Evolutionary conservation across 2,329 filamentous ascomycete genomes (phyloP).

Genomic region (Ophidiomyces ophidiicola): DNA sequence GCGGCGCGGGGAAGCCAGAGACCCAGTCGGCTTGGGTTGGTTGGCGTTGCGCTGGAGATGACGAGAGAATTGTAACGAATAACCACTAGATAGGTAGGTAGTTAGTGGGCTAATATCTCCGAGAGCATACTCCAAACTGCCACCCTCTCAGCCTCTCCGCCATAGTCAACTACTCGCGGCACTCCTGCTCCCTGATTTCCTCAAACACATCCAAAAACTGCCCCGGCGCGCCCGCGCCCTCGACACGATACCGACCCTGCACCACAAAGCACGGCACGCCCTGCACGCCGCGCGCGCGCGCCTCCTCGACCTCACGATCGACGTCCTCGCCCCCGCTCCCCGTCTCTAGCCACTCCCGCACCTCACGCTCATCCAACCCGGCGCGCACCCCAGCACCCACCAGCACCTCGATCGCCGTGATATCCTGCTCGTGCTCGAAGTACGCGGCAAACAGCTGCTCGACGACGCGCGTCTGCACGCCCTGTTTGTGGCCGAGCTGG

Average conservation of each 20-base stretch:
- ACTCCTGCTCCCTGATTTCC: slow-evolving; percentile 45
- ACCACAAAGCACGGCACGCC: slow-evolving; percentile 68
- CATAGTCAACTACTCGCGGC: too few relatives aligned
- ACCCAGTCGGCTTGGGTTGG: too few relatives aligned
- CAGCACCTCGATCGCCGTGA: slow-evolving; percentile 46
- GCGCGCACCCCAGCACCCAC: slow-evolving; percentile 36
- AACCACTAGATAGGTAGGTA: too few relatives aligned
- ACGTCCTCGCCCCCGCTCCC: slow-evolving; percentile 47
- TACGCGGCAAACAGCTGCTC: slow-evolving; percentile 53
- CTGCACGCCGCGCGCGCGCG: slow-evolving; percentile 43
- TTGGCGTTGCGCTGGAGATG: too few relatives aligned
- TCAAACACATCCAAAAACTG: slow-evolving; percentile 56
- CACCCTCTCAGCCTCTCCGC: too few relatives aligned
- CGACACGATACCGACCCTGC: slow-evolving; percentile 53
- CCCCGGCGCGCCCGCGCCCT: slow-evolving; percentile 58
- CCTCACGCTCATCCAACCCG: slow-evolving; percentile 39
- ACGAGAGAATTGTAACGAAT: too few relatives aligned
- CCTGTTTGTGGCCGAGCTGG: slow-evolving; percentile 51
- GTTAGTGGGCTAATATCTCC: too few relatives aligned
- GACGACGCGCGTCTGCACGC: slow-evolving; percentile 48
- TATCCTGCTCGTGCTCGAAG: slow-evolving; percentile 53
- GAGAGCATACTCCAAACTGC: too few relatives aligned
- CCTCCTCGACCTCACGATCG: slow-evolving; percentile 43
- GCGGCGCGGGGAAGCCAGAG: too few relatives aligned
- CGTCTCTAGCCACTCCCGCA: slow-evolving; percentile 42